Evolutionary conservation across 2,329 filamentous ascomycete species (phyloP), one percentile per base, ranked within the genome.

Genomic region (Bipolaris bicolor): DNA sequence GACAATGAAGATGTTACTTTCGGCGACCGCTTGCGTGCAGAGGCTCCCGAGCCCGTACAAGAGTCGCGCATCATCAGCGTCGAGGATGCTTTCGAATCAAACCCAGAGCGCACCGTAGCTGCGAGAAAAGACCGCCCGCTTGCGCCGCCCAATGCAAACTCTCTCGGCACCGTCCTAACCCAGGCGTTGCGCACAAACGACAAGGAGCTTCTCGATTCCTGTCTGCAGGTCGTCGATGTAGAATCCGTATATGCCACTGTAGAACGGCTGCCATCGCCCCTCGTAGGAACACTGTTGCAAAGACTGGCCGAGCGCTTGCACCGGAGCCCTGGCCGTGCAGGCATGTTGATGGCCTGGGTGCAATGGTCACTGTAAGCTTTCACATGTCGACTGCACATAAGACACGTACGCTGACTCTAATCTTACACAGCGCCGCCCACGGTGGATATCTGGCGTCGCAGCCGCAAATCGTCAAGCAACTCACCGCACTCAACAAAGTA

Each of bases 141-240:
- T 60, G 82, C 83, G 16, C 81, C 86, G 18, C 90, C 89, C 11
- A 88, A 88, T 11, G 88, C 90, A 57, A 88, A 91, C 57, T 97
- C 94, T 6, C 86, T 99, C 49, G 90, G 90, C 46, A 97, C 92
- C 5, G 92, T 97, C n/a, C 88, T 99, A 58, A 88, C 92, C 13
- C 94, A 98, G 77, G 92, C 95, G 5, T 88, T 99, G 55, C 90
- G 90, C 70, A 97, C 93, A 60, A 95, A 97, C 78, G 95, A 99
- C 79, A 84, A 86, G 61, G 88, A 90, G 62, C 88, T 97, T 50
- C 88, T 99, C 67, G 94, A 98, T 81, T 92, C 91, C 0, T 98
- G 94, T 78, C 86, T 99, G 69, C 90, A 92, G 69, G 89, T 89
- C 15, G 88, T 85, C 52, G 91, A 97, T 73, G 78, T 88, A 44